Conservation (phyloP, 202 grass and related monocot species). For the Digitaria exilis region DNA sequence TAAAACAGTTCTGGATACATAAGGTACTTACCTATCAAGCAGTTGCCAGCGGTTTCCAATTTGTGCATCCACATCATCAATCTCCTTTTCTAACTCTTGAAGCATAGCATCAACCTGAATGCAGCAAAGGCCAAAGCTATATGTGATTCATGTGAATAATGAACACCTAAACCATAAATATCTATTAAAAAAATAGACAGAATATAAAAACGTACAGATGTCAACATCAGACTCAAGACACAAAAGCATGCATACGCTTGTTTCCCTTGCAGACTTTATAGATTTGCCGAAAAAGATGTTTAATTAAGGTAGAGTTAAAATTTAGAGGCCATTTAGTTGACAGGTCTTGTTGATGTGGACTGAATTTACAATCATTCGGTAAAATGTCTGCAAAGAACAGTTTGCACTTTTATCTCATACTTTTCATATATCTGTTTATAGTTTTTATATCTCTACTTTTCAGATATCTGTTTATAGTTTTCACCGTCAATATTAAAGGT, state of each 20-base stretch:
- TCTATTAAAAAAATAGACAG: constrained; percentile 9
- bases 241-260: neutral
- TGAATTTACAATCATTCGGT: neutral
- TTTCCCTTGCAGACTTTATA: neutral
- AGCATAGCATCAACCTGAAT: constrained; percentile 97
- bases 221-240: neutral
- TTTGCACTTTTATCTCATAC: constrained; percentile 25
- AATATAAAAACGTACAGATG: neutral
- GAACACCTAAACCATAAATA: constrained; percentile 19
- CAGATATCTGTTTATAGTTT: constrained; percentile 14
- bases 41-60: constrained; percentile 97
- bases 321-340: constrained; percentile 10
- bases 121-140: constrained; percentile 17
- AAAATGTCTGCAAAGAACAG: neutral
- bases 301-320: neutral
- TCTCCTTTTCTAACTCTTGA: constrained; percentile 90
- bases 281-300: neutral
- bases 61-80: constrained; percentile 95
- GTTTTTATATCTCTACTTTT: constrained; percentile 24
- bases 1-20: neutral
- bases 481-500: neutral
- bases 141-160: constrained; percentile 35
- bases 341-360: neutral
- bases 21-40: constrained; percentile 81
- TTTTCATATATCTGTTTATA: constrained; percentile 8